Base-by-base conservation (phyloP, 495 filamentous ascomycete species). In the Penicillium simplicissimum region DNA sequence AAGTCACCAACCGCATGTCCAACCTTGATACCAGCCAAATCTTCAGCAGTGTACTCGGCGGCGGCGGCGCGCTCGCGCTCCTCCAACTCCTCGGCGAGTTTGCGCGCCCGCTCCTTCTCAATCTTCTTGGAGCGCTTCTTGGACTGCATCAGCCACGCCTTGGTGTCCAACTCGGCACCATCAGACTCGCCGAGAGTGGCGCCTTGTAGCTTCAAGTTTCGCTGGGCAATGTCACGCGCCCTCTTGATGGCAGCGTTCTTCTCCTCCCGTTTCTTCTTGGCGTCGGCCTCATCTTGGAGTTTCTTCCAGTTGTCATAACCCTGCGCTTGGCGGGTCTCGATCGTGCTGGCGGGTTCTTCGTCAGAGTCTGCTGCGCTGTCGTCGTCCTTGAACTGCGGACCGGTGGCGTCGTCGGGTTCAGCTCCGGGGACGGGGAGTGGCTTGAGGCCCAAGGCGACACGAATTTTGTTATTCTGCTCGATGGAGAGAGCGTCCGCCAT, bases 101-200 rank as follows among this genome's bases (percentile, higher is more conserved):
- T 91, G 68, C 84, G 81, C 52, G 86, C 85, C 45, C 83, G 78
- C 57, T 88, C 89, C 66, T 93, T 89, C 61, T 88, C 88, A 43
- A 97, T 88, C 79, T 94, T 89, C 81, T 93, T 96, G 71, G 93
- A 88, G 14, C 91, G 78, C 79, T 96, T 97, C 80, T 96, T 97
- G 70, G 90, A 85, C 64, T 87, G 87, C 67, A 88, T 81, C 58
- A 98, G 71, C 94, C 94, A 98, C 2, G 87, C 80, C 66, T 87
- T 89, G 45, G 94, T 89, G 69, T 96, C 92, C 17, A 93, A 58
- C 13, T 83, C 82, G 25, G 73, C 84, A 28, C 81, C 88, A 4
- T 82, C 87, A 56, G 88, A 81, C 3, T 84, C 86, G 10, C 89
- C 93, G 13, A 98, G 74, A 0, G 92, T 90, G 63, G 88, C 84